Percentiles rank a stretch among this genome's conserved stretches.
Conservation (phyloP, 2,329 filamentous ascomycete species). For the Raffaelea arxii region DNA sequence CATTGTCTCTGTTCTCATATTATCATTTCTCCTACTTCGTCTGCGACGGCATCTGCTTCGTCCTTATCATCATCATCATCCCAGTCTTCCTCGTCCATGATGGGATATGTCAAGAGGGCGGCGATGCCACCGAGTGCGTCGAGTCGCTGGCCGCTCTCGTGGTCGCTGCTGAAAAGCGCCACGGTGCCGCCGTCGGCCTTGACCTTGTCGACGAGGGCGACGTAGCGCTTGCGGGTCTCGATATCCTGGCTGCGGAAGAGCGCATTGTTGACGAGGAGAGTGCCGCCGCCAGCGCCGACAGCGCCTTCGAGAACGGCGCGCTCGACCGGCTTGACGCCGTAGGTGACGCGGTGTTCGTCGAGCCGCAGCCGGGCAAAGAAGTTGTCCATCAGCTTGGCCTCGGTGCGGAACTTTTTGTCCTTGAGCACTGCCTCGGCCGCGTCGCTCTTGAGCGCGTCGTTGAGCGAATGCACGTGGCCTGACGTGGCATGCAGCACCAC, state of each 20-base stretch:
- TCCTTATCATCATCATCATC: slow-evolving; percentile 33
- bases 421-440: slow-evolving; percentile 69
- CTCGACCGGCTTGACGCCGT: slow-evolving; percentile 74
- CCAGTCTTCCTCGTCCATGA: slow-evolving; percentile 70
- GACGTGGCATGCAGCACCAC: slow-evolving; percentile 76
- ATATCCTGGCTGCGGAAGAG: slow-evolving; percentile 80
- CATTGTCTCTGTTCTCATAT: too few species aligned
- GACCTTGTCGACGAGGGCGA: slow-evolving; percentile 80
- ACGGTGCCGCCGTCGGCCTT: slow-evolving; percentile 78
- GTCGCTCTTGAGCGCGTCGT: slow-evolving; percentile 75
- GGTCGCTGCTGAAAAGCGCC: slow-evolving; percentile 80
- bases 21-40: slow-evolving; percentile 11
- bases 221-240: slow-evolving; percentile 67
- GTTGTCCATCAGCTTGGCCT: slow-evolving; percentile 75
- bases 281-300: slow-evolving; percentile 75
- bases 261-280: slow-evolving; percentile 76
- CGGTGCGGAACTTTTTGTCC: slow-evolving; percentile 79
- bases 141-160: slow-evolving; percentile 82
- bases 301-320: slow-evolving; percentile 78
- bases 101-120: slow-evolving; percentile 80
- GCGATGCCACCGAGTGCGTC: slow-evolving; percentile 81
- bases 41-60: slow-evolving; percentile 14
- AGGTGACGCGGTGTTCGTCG: slow-evolving; percentile 85
- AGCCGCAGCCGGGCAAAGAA: slow-evolving; percentile 69
- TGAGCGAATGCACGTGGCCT: slow-evolving; percentile 77